Percentiles rank a stretch among this genome's conserved stretches.
Evolutionary conservation across 2,329 filamentous ascomycete species (phyloP).

Genomic region (Alternaria arbusti): DNA sequence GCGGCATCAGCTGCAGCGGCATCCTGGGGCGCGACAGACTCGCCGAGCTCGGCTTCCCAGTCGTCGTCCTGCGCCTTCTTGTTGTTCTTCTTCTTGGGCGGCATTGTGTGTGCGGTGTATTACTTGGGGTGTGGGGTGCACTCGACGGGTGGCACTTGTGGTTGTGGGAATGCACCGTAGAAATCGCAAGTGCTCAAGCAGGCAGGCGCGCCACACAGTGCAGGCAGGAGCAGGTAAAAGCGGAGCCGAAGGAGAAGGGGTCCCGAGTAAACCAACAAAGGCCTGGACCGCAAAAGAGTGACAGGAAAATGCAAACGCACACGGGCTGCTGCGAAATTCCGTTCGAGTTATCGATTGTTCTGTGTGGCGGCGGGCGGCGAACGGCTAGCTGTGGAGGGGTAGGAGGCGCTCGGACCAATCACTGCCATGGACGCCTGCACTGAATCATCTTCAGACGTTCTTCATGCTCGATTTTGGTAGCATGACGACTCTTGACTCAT

Average conservation of each 20-base stretch:
- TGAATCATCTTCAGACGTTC: not conserved
- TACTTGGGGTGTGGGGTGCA: not conserved
- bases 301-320: conserved; percentile 30
- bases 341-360: conserved; percentile 24
- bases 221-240: conserved; percentile 1
- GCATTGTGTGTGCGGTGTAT: conserved; percentile 63
- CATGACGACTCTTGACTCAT: not conserved
- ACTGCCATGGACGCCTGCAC: not conserved
- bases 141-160: not conserved
- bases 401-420: conserved; percentile 7
- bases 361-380: conserved; percentile 17
- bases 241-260: conserved; percentile 18
- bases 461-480: not conserved
- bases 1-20: conserved; percentile 47
- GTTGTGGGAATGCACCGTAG: not conserved
- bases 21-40: conserved; percentile 70
- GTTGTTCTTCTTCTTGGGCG: conserved; percentile 94
- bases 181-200: not conserved
- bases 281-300: conserved; percentile 32
- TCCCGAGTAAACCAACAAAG: conserved; percentile 33
- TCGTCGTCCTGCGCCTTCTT: conserved; percentile 89
- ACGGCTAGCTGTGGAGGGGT: conserved; percentile 19
- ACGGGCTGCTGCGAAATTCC: conserved; percentile 35
- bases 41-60: conserved; percentile 93
- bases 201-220: not conserved